A percentile compares a stretch with the other conserved stretches of the same genome.
phyloP scores from a whole-genome alignment of 768 basidiomycete genomes.

The Termitomyces sp. region DNA sequence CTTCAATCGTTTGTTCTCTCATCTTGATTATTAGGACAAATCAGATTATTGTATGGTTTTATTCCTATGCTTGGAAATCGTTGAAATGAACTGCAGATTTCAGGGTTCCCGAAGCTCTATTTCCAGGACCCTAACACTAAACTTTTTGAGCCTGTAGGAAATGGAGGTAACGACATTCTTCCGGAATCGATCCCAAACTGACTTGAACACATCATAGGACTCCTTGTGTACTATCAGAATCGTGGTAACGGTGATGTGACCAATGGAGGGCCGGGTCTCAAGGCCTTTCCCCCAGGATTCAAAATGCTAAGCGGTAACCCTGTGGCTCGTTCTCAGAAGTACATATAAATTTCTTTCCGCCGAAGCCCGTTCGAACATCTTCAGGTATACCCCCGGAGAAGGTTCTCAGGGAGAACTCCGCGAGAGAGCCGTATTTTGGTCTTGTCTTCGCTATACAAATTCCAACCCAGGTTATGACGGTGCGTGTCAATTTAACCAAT shows the following conservation, averaged over 20 bases:
- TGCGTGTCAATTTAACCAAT: slow-evolving; percentile 2
- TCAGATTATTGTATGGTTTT: slow-evolving; percentile 36
- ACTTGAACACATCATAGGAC: slow-evolving; percentile 20
- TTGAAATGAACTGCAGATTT: background rate
- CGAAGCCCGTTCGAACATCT: background rate
- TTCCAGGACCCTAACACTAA: slow-evolving; percentile 37
- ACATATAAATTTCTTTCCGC: background rate
- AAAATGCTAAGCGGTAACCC: slow-evolving; percentile 42
- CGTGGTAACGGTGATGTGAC: slow-evolving; percentile 33
- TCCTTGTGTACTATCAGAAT: slow-evolving; percentile 41
- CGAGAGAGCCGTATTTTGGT: slow-evolving; percentile 37
- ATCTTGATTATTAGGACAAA: slow-evolving; percentile 25
- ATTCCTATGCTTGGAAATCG: background rate
- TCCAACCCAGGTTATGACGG: slow-evolving; percentile 27
- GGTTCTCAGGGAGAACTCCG: slow-evolving; percentile 39
- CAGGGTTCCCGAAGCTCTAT: slow-evolving; percentile 42
- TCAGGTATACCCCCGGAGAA: slow-evolving; percentile 25
- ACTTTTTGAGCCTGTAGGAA: slow-evolving; percentile 32
- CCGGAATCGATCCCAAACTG: background rate
- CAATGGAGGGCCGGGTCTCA: slow-evolving; percentile 38
- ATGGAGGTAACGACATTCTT: slow-evolving; percentile 28
- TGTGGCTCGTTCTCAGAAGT: slow-evolving; percentile 33
- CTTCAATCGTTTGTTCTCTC: background rate
- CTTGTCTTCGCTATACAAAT: slow-evolving; percentile 36
- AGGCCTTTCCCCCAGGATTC: slow-evolving; percentile 41